Percentiles rank a stretch among this genome's conserved stretches.
Evolutionary conservation across 169 alveolate species (phyloP).

Genomic region (Plasmodium cynomolgi): DNA sequence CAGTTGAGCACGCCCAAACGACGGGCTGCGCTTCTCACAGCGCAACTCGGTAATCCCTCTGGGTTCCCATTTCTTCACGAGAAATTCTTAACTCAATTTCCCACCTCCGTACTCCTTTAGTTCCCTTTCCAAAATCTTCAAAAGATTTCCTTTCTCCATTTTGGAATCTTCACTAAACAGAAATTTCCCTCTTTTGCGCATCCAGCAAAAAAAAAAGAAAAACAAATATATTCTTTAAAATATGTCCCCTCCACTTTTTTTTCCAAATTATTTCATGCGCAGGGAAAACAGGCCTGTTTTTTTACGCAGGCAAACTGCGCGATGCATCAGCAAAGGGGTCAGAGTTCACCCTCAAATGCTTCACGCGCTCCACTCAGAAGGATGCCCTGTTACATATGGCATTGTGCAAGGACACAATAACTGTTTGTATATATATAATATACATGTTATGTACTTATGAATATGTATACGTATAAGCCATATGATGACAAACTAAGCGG

Average conservation of each 20-base stretch:
- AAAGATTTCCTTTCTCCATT: slow-evolving; percentile 59
- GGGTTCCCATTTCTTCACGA: background rate
- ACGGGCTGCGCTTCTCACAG: background rate
- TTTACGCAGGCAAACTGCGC: background rate
- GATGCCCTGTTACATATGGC: background rate
- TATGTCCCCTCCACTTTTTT: background rate
- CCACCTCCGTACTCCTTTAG: slow-evolving; percentile 68
- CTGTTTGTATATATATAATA: background rate
- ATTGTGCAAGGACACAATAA: background rate
- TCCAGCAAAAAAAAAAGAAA: background rate
- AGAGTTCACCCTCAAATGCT: background rate
- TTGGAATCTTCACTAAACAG: background rate
- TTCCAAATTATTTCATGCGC: background rate
- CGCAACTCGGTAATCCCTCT: background rate
- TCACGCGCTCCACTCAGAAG: background rate
- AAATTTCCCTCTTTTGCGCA: background rate
- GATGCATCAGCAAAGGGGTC: background rate
- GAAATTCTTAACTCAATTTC: background rate
- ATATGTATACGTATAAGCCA: background rate
- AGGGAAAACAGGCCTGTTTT: background rate
- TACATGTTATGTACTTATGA: background rate
- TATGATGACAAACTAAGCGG: background rate
- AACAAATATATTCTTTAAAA: background rate
- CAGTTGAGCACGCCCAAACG: background rate
- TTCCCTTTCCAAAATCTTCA: slow-evolving; percentile 53